Evolutionary conservation across 441 rosid genomes (phyloP), one percentile per base, ranked within the genome.

Genomic region (Euphorbia schlechtendalii): DNA sequence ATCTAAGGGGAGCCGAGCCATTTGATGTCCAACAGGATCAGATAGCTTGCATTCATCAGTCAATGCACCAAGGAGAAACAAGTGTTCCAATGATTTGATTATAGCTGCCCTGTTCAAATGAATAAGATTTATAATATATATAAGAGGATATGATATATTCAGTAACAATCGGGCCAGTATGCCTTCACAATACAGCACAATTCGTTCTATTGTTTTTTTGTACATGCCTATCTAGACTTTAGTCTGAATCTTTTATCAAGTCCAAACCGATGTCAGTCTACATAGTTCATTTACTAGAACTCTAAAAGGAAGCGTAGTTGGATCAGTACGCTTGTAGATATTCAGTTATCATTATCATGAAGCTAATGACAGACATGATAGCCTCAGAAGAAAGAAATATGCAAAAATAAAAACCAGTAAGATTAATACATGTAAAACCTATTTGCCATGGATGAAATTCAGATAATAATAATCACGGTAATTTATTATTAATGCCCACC

Each of bases 1-100:
- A 65, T 93, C 93, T 30, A 93, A 73, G 36, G 98, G 98, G 55
- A 93, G 87, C 74, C 90, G 93, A 67, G 92, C 83, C 98, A 93
- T 93, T 80, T 87, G 97, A 73, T 72, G 80, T 63, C 97, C 98
- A 45, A 75, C 77, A 32, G 97, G 98, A 73, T 86, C 76, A 3
- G 89, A 86, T 65, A 93, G 75, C 78, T 88, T 87, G 70, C 90
- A 82, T 27, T 90, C 98, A 77, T 88, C 93, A 1, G 92, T 83
- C 74, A 90, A 79, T 74, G 99, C 97, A 74, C 96, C 97, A 25
- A 93, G 87, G 83, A 86, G 73, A 48, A 73, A 81, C 79, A 93
- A 73, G 56, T 93, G 90, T 74, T 82, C 96, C 84, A 93, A 68
- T 15, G 99, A 92, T 76, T 86, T 90, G 69, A 83, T 62, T 25